These are phyloP conservation scores for Psilocybe tampanensis DNA, from an alignment of 768 basidiomycete species.

Conservation along the genomic window DNA sequence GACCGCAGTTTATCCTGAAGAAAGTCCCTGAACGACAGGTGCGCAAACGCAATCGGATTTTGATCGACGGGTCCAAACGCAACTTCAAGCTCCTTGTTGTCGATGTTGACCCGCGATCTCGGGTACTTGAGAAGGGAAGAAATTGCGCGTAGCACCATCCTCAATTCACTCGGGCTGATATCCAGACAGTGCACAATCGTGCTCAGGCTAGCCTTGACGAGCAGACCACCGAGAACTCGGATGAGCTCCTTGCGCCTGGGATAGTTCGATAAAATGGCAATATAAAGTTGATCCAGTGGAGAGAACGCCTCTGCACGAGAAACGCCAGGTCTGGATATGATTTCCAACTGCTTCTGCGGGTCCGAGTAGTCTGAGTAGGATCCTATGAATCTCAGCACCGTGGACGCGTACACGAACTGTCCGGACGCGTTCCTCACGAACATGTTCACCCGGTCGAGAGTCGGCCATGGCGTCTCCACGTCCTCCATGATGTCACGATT, in stretches of 20 bases:
- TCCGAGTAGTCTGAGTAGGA: not conserved
- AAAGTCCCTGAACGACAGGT: not conserved
- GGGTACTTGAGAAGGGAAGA: not conserved
- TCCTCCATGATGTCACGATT: not conserved
- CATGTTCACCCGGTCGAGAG: not conserved
- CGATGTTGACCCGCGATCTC: not conserved
- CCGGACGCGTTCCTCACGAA: not conserved
- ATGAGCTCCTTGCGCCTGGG: not conserved
- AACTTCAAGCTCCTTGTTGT: not conserved
- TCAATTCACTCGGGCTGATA: no score
- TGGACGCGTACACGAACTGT: not conserved
- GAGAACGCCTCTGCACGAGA: not conserved
- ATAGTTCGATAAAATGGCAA: not conserved
- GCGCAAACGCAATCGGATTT: not conserved
- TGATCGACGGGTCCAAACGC: not conserved
- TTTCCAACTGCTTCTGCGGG: not conserved
- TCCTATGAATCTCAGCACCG: conserved; percentile 1
- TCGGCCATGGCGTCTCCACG: not conserved
- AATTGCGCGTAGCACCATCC: not conserved
- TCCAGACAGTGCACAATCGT: not conserved
- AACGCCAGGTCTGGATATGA: not conserved
- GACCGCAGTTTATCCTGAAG: not conserved
- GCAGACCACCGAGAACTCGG: not conserved
- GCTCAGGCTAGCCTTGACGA: not conserved
- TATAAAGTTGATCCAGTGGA: not conserved